Evolutionary conservation across 2,329 filamentous ascomycete genomes (phyloP).

Genomic region (Spiromastix sp.): DNA sequence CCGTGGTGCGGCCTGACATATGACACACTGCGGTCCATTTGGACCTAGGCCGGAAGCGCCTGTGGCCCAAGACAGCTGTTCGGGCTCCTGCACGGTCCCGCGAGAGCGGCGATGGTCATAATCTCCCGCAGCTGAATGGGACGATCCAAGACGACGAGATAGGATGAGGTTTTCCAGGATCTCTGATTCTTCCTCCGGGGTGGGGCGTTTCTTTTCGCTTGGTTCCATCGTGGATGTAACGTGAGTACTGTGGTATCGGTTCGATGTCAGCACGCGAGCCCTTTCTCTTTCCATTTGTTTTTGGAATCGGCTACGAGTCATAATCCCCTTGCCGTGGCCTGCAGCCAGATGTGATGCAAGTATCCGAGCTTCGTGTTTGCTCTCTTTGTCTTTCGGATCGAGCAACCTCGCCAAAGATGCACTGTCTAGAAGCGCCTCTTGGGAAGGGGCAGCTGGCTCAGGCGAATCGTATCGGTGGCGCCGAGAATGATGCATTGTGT

Average conservation of each 20-base stretch:
- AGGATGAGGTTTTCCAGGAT: conserved; percentile 51
- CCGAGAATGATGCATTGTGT: conserved; percentile 13
- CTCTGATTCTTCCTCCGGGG: conserved; percentile 45
- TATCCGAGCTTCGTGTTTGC: conserved; percentile 69
- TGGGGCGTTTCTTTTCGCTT: conserved; percentile 23
- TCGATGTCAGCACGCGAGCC: conserved; percentile 53
- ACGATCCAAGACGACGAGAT: conserved; percentile 34
- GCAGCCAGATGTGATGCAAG: conserved; percentile 70
- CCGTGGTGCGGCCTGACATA: conserved; percentile 77
- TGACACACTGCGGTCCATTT: conserved; percentile 75
- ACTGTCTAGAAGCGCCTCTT: conserved; percentile 55
- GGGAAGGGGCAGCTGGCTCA: conserved; percentile 43
- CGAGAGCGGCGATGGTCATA: no score
- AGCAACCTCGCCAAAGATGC: conserved; percentile 68
- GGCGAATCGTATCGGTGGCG: conserved; percentile 24
- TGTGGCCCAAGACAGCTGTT: conserved; percentile 47
- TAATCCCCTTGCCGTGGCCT: conserved; percentile 44
- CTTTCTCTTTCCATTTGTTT: conserved; percentile 59
- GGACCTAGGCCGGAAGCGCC: conserved; percentile 66
- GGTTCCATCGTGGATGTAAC: conserved; percentile 6
- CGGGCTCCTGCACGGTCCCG: conserved; percentile 10
- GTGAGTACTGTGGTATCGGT: conserved; percentile 27
- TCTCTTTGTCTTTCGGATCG: conserved; percentile 65
- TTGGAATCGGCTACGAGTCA: conserved; percentile 73
- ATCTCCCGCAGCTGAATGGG: conserved; percentile 6